These are phyloP conservation scores for Coelastrella sp. DNA, from an alignment of 139 green algal genomes.

Conservation along the genomic window DNA sequence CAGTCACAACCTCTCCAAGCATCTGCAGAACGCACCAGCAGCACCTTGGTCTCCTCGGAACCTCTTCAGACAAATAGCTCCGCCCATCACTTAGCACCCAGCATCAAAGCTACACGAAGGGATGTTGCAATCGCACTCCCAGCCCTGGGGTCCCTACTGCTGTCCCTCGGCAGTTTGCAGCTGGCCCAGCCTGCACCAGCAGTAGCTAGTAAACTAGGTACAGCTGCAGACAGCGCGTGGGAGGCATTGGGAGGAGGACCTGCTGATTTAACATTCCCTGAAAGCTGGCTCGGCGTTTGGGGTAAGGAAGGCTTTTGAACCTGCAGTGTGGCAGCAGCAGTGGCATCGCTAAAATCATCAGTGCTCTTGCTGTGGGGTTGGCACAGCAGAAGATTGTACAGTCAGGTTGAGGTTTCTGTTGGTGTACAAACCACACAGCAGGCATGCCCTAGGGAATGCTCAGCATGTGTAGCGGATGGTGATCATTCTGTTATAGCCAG, in stretches of 20 bases:
- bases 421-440: too few species aligned
- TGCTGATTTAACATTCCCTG: constrained; percentile 70
- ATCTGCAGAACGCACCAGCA: too few species aligned
- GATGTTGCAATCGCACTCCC: neutral
- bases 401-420: too few species aligned
- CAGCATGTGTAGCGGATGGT: too few species aligned
- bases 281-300: constrained; percentile 47
- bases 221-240: constrained; percentile 63
- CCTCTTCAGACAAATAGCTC: too few species aligned
- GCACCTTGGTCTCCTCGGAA: too few species aligned
- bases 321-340: too few species aligned
- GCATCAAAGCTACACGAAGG: neutral
- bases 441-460: too few species aligned
- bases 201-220: constrained; percentile 48
- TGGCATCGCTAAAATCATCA: too few species aligned
- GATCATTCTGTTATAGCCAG: too few species aligned
- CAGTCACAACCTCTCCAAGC: neutral
- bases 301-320: neutral
- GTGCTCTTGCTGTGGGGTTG: too few species aligned
- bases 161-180: neutral
- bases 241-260: constrained; percentile 69
- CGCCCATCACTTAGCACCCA: neutral
- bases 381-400: too few species aligned
- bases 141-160: constrained; percentile 1
- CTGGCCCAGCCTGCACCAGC: constrained; percentile 16